phyloP scores from a whole-genome alignment of 148 eudicot species.

The Camellia japonica region DNA sequence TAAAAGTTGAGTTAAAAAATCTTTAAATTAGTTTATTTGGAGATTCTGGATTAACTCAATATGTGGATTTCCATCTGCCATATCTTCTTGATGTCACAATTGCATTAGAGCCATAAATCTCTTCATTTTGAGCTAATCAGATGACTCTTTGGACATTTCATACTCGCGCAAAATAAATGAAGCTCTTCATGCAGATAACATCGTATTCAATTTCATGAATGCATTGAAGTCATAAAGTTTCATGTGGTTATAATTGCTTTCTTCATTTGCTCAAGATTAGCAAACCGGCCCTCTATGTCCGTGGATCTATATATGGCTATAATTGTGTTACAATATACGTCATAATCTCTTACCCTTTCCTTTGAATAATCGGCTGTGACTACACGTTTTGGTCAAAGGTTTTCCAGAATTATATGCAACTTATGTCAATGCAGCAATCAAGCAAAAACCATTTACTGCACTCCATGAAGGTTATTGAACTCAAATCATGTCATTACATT shows the following conservation, averaged over 20 bases:
- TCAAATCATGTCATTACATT: no score
- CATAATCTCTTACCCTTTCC: background rate
- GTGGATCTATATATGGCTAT: background rate
- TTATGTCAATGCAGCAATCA: background rate
- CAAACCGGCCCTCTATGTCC: background rate
- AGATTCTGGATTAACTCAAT: background rate
- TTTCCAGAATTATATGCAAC: background rate
- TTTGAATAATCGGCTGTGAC: background rate
- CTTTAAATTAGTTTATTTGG: background rate
- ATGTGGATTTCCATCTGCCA: background rate
- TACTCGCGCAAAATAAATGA: background rate
- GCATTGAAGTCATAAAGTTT: no score
- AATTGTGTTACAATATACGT: background rate
- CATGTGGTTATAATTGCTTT: no score
- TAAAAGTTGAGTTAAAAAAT: background rate
- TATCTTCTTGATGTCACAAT: no score
- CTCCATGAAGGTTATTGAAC: no score
- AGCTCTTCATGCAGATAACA: no score
- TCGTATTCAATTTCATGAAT: no score
- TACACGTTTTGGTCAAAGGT: background rate
- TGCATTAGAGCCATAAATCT: background rate
- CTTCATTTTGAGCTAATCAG: background rate
- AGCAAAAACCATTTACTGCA: no score
- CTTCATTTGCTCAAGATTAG: background rate
- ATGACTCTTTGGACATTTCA: background rate